These are phyloP conservation scores for Coemansia sp. DNA, from an alignment of 192 early-diverging fungal genomes.

Conservation along the genomic window DNA sequence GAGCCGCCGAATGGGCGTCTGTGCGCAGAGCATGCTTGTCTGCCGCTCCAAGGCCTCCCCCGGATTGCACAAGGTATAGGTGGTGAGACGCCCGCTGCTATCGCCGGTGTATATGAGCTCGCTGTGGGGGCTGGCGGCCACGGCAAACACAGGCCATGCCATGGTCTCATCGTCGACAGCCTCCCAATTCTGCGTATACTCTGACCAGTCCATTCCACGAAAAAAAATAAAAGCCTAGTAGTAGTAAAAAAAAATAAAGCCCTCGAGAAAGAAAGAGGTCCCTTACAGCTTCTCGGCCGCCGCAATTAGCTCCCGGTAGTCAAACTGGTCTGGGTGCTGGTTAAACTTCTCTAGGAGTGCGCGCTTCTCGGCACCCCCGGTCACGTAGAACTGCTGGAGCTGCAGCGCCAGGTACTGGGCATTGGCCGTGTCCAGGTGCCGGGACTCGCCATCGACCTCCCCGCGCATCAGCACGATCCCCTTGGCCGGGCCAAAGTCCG, in stretches of 20 bases:
- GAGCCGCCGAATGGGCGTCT: constrained; percentile 61
- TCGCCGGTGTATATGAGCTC: constrained; percentile 86
- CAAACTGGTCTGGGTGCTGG: constrained; percentile 66
- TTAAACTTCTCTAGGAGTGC: constrained; percentile 74
- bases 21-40: constrained; percentile 64
- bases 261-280: not conserved
- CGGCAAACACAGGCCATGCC: constrained; percentile 24
- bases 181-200: constrained; percentile 37
- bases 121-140: constrained; percentile 58
- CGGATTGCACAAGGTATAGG: constrained; percentile 45
- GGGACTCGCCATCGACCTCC: constrained; percentile 54
- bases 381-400: constrained; percentile 86
- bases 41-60: constrained; percentile 57
- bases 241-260: not conserved
- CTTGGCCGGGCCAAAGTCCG: constrained; percentile 77
- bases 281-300: constrained; percentile 42
- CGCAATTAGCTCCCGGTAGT: constrained; percentile 58
- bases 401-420: constrained; percentile 75
- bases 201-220: constrained; percentile 15
- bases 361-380: constrained; percentile 59
- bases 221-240: not conserved
- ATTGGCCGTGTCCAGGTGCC: constrained; percentile 54
- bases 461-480: constrained; percentile 89
- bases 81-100: constrained; percentile 68
- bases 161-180: not conserved